A percentile compares a stretch with the other conserved stretches of the same genome.
Conservation (phyloP, 2,329 filamentous ascomycete genomes). For the Stachybotrys echinatus region DNA sequence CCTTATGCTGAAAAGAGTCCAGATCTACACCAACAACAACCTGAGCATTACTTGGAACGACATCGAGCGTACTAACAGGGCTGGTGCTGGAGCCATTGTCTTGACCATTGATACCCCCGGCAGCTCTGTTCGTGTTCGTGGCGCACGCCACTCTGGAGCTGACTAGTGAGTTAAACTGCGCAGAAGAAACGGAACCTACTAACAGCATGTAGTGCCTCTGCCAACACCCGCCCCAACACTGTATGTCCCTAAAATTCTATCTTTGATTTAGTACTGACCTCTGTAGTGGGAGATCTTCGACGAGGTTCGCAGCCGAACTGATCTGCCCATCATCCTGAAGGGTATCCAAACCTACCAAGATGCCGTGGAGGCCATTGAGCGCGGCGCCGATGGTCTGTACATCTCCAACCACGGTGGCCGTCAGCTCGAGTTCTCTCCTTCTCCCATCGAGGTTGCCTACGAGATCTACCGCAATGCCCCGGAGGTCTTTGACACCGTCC, state of each 20-base stretch:
- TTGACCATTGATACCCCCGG: conserved; percentile 19
- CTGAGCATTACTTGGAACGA: conserved; percentile 17
- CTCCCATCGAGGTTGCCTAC: not conserved
- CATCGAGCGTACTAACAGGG: conserved; percentile 15
- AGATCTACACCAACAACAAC: conserved; percentile 19
- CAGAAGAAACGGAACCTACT: not conserved
- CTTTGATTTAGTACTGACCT: not conserved
- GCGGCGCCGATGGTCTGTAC: conserved; percentile 22
- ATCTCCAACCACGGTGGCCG: conserved; percentile 30
- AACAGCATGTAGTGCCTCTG: not conserved
- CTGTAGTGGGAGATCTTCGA: conserved; percentile 3
- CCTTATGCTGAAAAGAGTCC: not conserved
- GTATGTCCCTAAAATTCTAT: not conserved
- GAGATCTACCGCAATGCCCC: conserved; percentile 23
- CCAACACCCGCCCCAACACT: conserved; percentile 1
- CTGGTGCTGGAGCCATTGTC: conserved; percentile 25
- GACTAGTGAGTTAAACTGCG: not conserved
- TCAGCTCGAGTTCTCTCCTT: conserved; percentile 19
- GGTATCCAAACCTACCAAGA: conserved; percentile 26
- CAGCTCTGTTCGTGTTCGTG: not conserved
- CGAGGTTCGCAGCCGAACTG: conserved; percentile 17
- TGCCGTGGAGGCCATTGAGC: conserved; percentile 18
- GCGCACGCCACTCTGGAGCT: not conserved
- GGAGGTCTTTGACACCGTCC: conserved; percentile 21
- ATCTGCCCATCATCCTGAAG: conserved; percentile 23